Evolutionary conservation across 495 filamentous ascomycete species (phyloP), one percentile per base, ranked within the genome.

Genomic region (Cercophora sp.): DNA sequence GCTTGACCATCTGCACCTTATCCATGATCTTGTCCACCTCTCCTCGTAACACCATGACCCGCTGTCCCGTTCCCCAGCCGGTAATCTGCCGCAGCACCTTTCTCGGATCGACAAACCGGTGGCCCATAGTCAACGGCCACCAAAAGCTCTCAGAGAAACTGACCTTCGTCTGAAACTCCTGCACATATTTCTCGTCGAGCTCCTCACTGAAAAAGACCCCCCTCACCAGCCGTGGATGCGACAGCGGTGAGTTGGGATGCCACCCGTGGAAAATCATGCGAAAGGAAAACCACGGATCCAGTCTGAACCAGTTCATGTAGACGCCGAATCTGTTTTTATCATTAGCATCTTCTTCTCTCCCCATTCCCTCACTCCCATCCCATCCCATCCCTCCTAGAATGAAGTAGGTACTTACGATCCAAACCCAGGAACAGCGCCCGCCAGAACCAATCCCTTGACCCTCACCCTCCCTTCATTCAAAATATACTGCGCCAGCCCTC

Each of bases 241-340:
- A 75, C 0, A 78, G 67, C 0, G 72, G 72, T 19, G 75, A 79
- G 26, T 72, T 68, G 1, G 77, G 66, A 57, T 79, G 77, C 54
- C 66, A 58, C 0, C 63, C 58, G 27, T 71, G 69, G 41, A 76
- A 69, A 40, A 71, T 50, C 60, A 68, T 62, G n/a, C 73, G 59
- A 39, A 69, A n/a, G 2, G 51, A 36, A 53, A 78, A 75, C 65
- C 66, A 71, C 3, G 69, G 70, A 37, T 79, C 76, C 0, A 73
- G 48, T 0, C 36, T 42, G 41, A 58, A 61, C 74, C 74, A 81
- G 48, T 74, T 75, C 32, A 52, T 44, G 43, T 79, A 77, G 16
- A 73, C 70, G 0, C 57, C 52, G 6, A 66, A 23, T 10, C 70
- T 73, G 36, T 15, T 27, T 11, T 9, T 1, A 23, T 48, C 1